These are phyloP conservation scores for Starmerella asiatica DNA, from an alignment of 805 yeast genomes.

Conservation along the genomic window DNA sequence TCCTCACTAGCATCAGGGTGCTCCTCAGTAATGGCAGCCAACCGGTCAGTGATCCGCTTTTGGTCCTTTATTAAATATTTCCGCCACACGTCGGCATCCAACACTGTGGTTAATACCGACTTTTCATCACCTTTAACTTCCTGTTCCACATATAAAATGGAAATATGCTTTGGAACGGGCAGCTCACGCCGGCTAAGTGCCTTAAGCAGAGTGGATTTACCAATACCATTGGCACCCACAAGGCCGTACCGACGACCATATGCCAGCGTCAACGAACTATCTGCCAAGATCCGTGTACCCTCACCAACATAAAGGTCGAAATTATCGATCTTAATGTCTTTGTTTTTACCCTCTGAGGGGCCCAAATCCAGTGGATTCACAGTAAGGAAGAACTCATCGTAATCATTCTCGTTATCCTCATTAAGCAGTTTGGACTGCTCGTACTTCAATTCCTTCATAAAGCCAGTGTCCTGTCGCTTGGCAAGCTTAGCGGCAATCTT, in stretches of 20 bases:
- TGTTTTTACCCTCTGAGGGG: constrained; percentile 59
- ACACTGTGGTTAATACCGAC: constrained; percentile 81
- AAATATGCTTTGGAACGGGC: constrained; percentile 86
- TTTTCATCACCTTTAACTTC: constrained; percentile 91
- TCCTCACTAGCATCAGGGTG: constrained; percentile 37
- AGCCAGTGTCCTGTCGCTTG: constrained; percentile 39
- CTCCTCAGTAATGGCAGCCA: constrained; percentile 58
- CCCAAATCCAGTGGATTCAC: constrained; percentile 89
- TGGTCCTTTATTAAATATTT: constrained; percentile 75
- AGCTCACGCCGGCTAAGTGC: constrained; percentile 91
- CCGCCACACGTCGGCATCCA: constrained; percentile 99
- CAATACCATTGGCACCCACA: constrained; percentile 98
- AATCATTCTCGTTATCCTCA: constrained; percentile 52
- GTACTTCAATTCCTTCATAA: constrained; percentile 26
- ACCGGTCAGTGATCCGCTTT: constrained; percentile 43
- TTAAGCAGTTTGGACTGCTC: constrained; percentile 80
- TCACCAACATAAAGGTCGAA: constrained; percentile 93
- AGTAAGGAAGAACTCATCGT: constrained; percentile 87
- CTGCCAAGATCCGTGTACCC: constrained; percentile 82
- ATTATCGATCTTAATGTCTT: constrained; percentile 84
- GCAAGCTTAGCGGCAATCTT: constrained; percentile 96
- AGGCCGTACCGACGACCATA: constrained; percentile 93
- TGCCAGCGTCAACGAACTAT: constrained; percentile 73
- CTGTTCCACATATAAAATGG: constrained; percentile 94
- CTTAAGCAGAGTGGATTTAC: constrained; percentile 85